Evolutionary conservation across 1,139 yeast genomes (phyloP), one percentile per base, ranked within the genome.

Genomic region (Schizosaccharomyces versatilis): DNA sequence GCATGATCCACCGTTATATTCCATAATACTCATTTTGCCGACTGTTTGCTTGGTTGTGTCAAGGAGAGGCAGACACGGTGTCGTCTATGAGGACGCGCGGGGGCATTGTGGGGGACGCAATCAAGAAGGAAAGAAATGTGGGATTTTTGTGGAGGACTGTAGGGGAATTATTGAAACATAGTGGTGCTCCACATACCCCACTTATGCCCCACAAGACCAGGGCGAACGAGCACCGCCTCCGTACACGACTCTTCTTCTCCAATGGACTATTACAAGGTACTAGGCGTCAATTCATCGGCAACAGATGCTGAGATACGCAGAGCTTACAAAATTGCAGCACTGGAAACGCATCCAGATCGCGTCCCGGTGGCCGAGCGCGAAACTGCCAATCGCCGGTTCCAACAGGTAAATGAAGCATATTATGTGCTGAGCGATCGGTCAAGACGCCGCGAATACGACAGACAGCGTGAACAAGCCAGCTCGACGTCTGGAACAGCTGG

Each of bases 311-410:
- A 84, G 61, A 80, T 93, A 63, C 84, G 88, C 63, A 84, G 83
- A 66, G 84, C 96, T 15, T 93, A 93, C 67, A 74, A 97, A 60
- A 84, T 81, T 66, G 72, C 86, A 59, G 97, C 98, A 7, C 77
- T 93, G 49, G 82, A 81, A 63, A 76, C 86, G 64, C 99, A 93
- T 67, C 99, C 99, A 1, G 99, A 93, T 68, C 88, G 90, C 69
- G 90, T 90, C 68, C 80, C 84, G 10, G 97, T 24, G 17, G n/a
- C 48, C 5, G 60, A 53, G 6, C 57, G 57, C 5, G 47, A 55
- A 5, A 53, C 41, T 12, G 61, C 61, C 8, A 60, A 61, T 5
- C 36, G 24, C 7, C 40, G 40, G 36, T 60, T 60, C 38, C 61
- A 60, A 44, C 51, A 47, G n/a, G 61, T 60, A 12, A 55, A 59